These are phyloP conservation scores for Erythrophleum fordii DNA, from an alignment of 306 rosid genomes.

Conservation along the genomic window DNA sequence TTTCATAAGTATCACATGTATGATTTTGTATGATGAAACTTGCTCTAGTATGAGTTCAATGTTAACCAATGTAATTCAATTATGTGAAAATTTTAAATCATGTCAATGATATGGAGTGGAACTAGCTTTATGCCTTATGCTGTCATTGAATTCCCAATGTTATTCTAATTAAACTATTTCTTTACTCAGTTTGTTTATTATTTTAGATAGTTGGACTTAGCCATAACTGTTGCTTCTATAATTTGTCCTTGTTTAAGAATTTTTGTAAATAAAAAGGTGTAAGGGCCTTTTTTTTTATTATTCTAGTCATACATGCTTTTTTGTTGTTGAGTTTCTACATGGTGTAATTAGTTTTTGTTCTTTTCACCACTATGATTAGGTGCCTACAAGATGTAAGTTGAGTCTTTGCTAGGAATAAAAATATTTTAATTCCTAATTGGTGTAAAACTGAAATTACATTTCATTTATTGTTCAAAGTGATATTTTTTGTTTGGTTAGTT, in stretches of 20 bases:
- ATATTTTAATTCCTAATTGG: not conserved
- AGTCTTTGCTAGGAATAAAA: not conserved
- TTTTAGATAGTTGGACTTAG: slow-evolving; percentile 6
- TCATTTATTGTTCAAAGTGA: slow-evolving; percentile 5
- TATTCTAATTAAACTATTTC: not conserved
- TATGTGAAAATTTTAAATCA: not conserved
- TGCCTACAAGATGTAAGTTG: not conserved
- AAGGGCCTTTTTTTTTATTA: not conserved
- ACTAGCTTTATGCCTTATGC: slow-evolving; percentile 14
- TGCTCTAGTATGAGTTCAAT: not conserved
- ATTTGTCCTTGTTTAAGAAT: not conserved
- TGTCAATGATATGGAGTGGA: not conserved
- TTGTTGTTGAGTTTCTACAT: not conserved
- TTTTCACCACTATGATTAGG: not conserved
- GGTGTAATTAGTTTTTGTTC: not conserved
- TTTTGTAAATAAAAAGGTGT: not conserved
- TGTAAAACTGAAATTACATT: slow-evolving; percentile 2
- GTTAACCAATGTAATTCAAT: not conserved
- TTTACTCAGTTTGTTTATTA: slow-evolving; percentile 9
- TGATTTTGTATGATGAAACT: slow-evolving; percentile 26
- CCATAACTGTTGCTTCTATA: not conserved
- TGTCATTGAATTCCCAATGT: not conserved
- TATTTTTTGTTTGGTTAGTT: slow-evolving; percentile 3
- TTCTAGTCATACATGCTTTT: not conserved
- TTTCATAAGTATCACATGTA: not conserved